A percentile compares a stretch with the other conserved stretches of the same genome.
Evolutionary conservation across 306 rosid genomes (phyloP).

Genomic region (Gastrolobium bilobum): DNA sequence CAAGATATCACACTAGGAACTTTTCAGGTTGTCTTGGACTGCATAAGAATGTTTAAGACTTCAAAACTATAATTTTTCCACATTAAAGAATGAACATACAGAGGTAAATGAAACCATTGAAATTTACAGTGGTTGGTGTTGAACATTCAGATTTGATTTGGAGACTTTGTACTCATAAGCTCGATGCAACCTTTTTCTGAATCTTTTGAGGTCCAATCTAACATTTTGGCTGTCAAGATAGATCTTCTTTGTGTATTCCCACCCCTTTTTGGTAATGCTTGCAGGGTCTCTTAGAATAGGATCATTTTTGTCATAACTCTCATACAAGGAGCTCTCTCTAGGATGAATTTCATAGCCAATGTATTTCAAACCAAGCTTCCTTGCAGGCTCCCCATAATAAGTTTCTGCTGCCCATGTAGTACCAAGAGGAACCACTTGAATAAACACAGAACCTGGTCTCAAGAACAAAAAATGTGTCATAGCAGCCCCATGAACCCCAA

Average conservation of each 20-base stretch:
- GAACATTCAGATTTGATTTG: conserved; percentile 43
- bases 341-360: conserved; percentile 77
- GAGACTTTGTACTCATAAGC: conserved; percentile 66
- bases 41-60: conserved; percentile 14
- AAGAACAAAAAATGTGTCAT: conserved; percentile 91
- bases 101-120: conserved; percentile 2
- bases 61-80: not conserved
- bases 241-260: conserved; percentile 90
- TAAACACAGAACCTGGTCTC: conserved; percentile 77
- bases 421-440: conserved; percentile 92
- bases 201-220: conserved; percentile 67
- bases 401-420: conserved; percentile 90
- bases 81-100: conserved; percentile 40
- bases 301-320: conserved; percentile 62
- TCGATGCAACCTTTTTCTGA: conserved; percentile 69
- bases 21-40: not conserved
- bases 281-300: conserved; percentile 72
- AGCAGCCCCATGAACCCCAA: conserved; percentile 98
- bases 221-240: conserved; percentile 94
- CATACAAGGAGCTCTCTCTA: conserved; percentile 79
- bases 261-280: conserved; percentile 75
- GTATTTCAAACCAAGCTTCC: conserved; percentile 85
- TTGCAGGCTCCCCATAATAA: conserved; percentile 88
- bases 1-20: conserved; percentile 2
- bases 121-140: conserved; percentile 47